Conservation (phyloP, 1,284 basidiomycete genomes). For the Ceratobasidium papillatum region DNA sequence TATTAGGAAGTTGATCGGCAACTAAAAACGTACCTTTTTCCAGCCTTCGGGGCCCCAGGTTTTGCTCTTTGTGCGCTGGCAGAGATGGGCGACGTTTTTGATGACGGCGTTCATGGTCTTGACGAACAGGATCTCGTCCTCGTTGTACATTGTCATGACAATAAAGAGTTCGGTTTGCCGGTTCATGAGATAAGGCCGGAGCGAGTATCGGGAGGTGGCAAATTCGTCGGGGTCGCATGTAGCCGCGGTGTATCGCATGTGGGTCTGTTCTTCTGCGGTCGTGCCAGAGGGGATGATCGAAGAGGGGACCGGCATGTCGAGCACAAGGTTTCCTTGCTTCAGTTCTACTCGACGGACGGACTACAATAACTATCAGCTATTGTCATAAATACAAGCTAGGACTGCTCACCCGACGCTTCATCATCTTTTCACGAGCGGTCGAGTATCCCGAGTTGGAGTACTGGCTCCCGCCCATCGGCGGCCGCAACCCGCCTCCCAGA, state of each 20-base stretch:
- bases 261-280: slow-evolving; percentile 79
- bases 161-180: slow-evolving; percentile 94
- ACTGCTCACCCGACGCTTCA: slow-evolving; percentile 64
- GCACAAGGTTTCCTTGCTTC: slow-evolving; percentile 81
- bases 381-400: slow-evolving; percentile 18
- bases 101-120: slow-evolving; percentile 92
- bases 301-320: slow-evolving; percentile 81
- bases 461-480: slow-evolving; percentile 43
- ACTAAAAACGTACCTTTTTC: slow-evolving; percentile 72
- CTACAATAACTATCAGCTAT: slow-evolving; percentile 41
- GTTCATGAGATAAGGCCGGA: slow-evolving; percentile 84
- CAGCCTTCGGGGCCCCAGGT: slow-evolving; percentile 95
- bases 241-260: slow-evolving; percentile 68
- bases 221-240: slow-evolving; percentile 49
- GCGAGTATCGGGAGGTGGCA: slow-evolving; percentile 66
- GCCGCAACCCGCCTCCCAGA: slow-evolving; percentile 56
- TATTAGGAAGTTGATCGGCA: background rate
- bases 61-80: slow-evolving; percentile 79
- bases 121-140: slow-evolving; percentile 83
- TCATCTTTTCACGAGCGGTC: slow-evolving; percentile 73
- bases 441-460: slow-evolving; percentile 68
- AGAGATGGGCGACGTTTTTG: slow-evolving; percentile 89
- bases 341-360: slow-evolving; percentile 84
- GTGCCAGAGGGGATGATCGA: slow-evolving; percentile 76
- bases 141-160: slow-evolving; percentile 86